These are phyloP conservation scores for Pterocarpus santalinus DNA, from an alignment of 306 rosid species.

Conservation along the genomic window DNA sequence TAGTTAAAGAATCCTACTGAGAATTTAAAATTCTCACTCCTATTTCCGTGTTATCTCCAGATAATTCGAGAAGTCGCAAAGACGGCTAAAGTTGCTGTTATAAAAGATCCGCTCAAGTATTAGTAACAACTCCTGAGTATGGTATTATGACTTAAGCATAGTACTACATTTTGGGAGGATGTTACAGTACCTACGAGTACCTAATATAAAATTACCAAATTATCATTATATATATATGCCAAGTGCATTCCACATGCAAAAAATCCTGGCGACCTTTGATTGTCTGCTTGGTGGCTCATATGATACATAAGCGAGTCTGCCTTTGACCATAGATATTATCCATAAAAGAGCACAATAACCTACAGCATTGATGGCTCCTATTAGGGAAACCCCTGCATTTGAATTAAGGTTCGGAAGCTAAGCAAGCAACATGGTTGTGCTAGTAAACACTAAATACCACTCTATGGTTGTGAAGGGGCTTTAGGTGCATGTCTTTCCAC, in stretches of 20 bases:
- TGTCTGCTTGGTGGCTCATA: constrained; percentile 50
- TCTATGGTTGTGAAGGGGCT: constrained; percentile 55
- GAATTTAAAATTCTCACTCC: too few relatives aligned
- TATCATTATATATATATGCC: too few relatives aligned
- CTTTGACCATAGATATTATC: constrained; percentile 59
- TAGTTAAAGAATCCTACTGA: too few relatives aligned
- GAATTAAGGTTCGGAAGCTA: constrained; percentile 87
- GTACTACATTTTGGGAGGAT: too few relatives aligned
- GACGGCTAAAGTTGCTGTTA: too few relatives aligned
- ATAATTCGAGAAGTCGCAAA: too few relatives aligned
- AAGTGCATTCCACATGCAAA: constrained; percentile 62
- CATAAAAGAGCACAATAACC: constrained; percentile 70
- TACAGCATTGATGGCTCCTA: constrained; percentile 71
- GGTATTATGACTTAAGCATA: too few relatives aligned
- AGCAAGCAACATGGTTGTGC: constrained; percentile 64
- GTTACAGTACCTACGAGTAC: too few relatives aligned
- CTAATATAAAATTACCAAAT: too few relatives aligned
- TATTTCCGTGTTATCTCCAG: too few relatives aligned
- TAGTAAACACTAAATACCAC: constrained; percentile 74
- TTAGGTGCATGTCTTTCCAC: constrained; percentile 45
- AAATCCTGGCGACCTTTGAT: constrained; percentile 46
- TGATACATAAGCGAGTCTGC: constrained; percentile 47
- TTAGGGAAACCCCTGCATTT: constrained; percentile 71
- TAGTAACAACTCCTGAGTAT: too few relatives aligned
- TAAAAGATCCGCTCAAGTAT: too few relatives aligned